phyloP scores from a whole-genome alignment of 371 early-diverging fungal genomes.

The Mortierella sp. region DNA sequence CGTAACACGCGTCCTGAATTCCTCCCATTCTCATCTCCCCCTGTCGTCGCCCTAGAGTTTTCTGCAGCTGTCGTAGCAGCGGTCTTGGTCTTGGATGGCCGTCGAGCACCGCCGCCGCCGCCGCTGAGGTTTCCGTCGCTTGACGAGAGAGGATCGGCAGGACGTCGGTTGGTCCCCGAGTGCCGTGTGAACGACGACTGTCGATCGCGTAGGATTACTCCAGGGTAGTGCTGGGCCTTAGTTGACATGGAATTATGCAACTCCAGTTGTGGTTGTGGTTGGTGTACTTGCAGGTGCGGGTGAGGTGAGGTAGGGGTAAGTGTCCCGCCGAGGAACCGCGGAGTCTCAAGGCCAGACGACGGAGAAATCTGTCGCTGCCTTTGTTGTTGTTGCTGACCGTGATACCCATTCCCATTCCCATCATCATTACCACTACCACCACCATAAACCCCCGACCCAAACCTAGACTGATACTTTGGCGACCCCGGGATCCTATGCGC shows the following conservation, averaged over 20 bases:
- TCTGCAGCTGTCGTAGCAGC: neutral
- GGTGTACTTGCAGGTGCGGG: neutral
- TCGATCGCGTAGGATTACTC: neutral
- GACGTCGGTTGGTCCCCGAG: neutral
- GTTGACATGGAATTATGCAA: neutral
- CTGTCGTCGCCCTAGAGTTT: neutral
- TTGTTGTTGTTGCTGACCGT: neutral
- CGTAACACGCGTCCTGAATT: neutral
- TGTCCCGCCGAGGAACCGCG: neutral
- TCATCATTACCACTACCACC: too few species aligned
- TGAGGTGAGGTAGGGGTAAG: neutral
- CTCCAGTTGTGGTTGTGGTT: neutral
- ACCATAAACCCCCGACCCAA: neutral
- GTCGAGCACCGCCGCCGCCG: neutral
- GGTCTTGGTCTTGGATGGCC: neutral
- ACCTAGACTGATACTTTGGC: neutral
- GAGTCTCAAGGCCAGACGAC: neutral
- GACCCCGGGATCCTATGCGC: slow-evolving; percentile 1
- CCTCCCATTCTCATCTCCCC: neutral
- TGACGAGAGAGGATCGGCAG: neutral
- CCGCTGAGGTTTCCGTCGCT: neutral
- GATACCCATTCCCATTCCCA: neutral
- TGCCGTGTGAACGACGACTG: neutral
- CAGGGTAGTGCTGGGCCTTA: neutral
- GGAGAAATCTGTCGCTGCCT: neutral